Evolutionary conservation across 345 rosid species (phyloP).

Genomic region (Durio zibethinus): DNA sequence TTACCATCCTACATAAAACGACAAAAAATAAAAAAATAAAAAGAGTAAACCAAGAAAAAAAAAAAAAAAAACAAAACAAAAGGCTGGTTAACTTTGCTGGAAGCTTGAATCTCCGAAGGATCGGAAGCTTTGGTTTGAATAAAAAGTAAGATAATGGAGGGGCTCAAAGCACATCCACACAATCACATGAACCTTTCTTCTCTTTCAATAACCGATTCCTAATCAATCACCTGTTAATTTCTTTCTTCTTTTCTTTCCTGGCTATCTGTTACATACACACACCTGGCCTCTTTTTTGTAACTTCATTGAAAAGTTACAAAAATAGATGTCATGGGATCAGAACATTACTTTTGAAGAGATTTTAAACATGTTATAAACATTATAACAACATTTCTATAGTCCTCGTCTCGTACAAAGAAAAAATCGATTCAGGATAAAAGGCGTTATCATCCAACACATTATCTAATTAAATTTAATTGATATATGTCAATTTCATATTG

Average conservation of each 20-base stretch:
- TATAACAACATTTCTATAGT: not conserved
- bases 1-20: not conserved
- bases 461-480: not conserved
- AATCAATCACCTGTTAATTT: not conserved
- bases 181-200: constrained; percentile 21
- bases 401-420: not conserved
- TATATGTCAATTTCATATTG: too few species aligned
- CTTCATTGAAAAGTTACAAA: not conserved
- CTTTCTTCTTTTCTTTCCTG: not conserved
- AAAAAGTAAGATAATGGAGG: constrained; percentile 34
- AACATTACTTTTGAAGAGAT: not conserved
- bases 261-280: not conserved
- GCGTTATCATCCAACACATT: too few species aligned
- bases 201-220: constrained; percentile 23
- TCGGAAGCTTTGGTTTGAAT: constrained; percentile 71
- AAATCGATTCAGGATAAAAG: not conserved
- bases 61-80: constrained; percentile 14
- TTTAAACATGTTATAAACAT: constrained; percentile 10
- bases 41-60: not conserved
- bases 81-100: constrained; percentile 47
- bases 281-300: not conserved
- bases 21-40: not conserved
- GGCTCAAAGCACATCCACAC: constrained; percentile 22
- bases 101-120: constrained; percentile 40
- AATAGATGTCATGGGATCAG: not conserved